Evolutionary conservation across 1,284 basidiomycete species (phyloP), one percentile per base, ranked within the genome.

Genomic region (Rhodotorula sp.): DNA sequence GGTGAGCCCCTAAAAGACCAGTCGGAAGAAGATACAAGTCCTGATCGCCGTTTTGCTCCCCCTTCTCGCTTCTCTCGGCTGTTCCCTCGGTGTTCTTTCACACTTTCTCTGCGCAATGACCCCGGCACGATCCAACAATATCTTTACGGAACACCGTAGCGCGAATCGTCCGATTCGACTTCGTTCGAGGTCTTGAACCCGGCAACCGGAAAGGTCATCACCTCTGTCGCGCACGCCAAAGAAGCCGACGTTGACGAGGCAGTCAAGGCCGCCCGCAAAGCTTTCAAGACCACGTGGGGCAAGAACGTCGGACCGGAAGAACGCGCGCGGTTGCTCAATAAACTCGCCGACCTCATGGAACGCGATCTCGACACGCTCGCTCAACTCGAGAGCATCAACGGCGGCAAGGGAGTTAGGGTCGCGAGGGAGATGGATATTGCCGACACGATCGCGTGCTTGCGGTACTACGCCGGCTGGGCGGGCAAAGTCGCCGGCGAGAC

Each of bases 201-300:
- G 1, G 64, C 73, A 0, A 75, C 66, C 17, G 73, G 70, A 14
- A 29, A 69, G 26, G 46, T 55, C 15, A 51, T 75, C 12, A 62
- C 68, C 20, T 14, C 49, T 14, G 65, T 75, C n/a, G 53, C 74
- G 10, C 53, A 60, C 60, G 74, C 45, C 7, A 66, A 65, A 12
- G 7, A 55, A 15, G 63, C 56, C 8, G 74, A 75, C 20, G 69
- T 75, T 37, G 74, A 75, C 53, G 42, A 26, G 2, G 74, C 74
- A 22, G 74, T 75, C 49, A 30, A n/a, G 6, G 67, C 74, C 24
- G 69, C 74, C 7, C 71, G 74, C 37, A 59, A 46, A 20, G 74
- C 74, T 20, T 75, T 75, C 74, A 69, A 71, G 60, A 64, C 74
- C 18, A 71, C 67, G 3, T 75, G 74, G 74, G 74, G 74, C 14